Evolutionary conservation across 768 basidiomycete species (phyloP), one percentile per base, ranked within the genome.

Genomic region (Clitopilus passeckerianus): DNA sequence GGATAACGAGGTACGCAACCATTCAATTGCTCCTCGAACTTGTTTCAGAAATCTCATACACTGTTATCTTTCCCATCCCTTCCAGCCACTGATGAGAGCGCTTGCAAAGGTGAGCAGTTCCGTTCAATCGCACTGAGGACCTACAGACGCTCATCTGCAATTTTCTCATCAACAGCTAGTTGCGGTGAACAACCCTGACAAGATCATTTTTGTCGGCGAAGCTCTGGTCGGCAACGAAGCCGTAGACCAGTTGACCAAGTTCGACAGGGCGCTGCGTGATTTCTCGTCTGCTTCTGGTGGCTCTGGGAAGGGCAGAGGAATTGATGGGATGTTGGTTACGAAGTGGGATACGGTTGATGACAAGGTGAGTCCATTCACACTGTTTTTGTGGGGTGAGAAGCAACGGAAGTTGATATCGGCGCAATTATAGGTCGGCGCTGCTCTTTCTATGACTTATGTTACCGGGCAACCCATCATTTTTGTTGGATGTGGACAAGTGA

Each of bases 301-400:
- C 9, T 74, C 77, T 27, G 85, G 85, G 16, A 86, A 86, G 70
- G 89, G 89, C 54, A 85, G 97, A 20, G 97, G 97, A 5, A 96
- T 99, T 61, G 97, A 99, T 70, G 97, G 96, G 23, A 98, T 97
- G 90, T 79, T 99, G 46, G 86, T 99, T 60, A 99, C 97, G 33
- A 99, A 99, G 74, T 98, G 97, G 89, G 97, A 99, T 68, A 98
- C 96, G 1, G 97, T 98, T 20, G 93, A 95, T 67, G 93, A 95
- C 75, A 95, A 95, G 84, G 95, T 91, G 58, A 57, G 82, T 71
- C 34, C 35, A 27, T 9, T 16, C 18, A 27, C 46, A 52, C 34
- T 18, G n/a, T 43, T 27, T 18, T 10, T 33, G 52, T 58, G 15
- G 53, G 57, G 20, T 35, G 16, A 20, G 2, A 22, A 22, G 16